Evolutionary conservation across 1,284 basidiomycete species (phyloP).

Genomic region (Ustilago curta): DNA sequence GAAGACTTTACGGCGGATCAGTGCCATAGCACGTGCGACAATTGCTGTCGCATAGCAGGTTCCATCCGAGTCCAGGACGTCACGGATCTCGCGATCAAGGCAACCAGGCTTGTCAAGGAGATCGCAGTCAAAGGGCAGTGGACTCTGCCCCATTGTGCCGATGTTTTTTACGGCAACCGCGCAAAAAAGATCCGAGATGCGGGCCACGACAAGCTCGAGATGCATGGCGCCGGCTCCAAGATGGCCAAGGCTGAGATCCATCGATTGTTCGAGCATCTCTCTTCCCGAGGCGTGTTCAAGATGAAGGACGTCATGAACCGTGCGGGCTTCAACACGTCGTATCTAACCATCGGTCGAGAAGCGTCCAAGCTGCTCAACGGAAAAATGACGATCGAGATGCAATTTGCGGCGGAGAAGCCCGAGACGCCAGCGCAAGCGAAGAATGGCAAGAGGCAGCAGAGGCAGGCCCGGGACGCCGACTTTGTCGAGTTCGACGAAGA

Average conservation of each 20-base stretch:
- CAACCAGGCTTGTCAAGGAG: slow-evolving; percentile 74
- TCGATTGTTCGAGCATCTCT: slow-evolving; percentile 76
- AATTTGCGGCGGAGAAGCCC: slow-evolving; percentile 38
- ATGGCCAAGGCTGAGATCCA: slow-evolving; percentile 74
- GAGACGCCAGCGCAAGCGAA: slow-evolving; percentile 33
- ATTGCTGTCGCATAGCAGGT: slow-evolving; percentile 72
- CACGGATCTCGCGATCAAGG: slow-evolving; percentile 73
- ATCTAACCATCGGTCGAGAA: slow-evolving; percentile 53
- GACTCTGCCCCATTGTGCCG: slow-evolving; percentile 72
- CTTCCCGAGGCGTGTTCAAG: slow-evolving; percentile 71
- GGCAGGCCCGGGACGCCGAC: slow-evolving; percentile 26
- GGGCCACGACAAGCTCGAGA: slow-evolving; percentile 72
- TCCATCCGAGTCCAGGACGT: slow-evolving; percentile 71
- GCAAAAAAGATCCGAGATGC: slow-evolving; percentile 73
- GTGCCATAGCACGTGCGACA: slow-evolving; percentile 80
- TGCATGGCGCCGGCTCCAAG: slow-evolving; percentile 75
- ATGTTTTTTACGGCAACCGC: slow-evolving; percentile 77
- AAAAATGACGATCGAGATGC: slow-evolving; percentile 50
- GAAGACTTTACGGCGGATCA: slow-evolving; percentile 75
- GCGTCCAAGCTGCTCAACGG: slow-evolving; percentile 43
- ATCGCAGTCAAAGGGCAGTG: slow-evolving; percentile 71
- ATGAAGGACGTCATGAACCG: slow-evolving; percentile 66
- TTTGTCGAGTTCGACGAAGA: slow-evolving; percentile 45
- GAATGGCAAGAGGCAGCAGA: slow-evolving; percentile 11
- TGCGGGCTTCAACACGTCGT: slow-evolving; percentile 69